phyloP scores from a whole-genome alignment of 164 flowering plant species.

The Kingdonia uniflora region DNA sequence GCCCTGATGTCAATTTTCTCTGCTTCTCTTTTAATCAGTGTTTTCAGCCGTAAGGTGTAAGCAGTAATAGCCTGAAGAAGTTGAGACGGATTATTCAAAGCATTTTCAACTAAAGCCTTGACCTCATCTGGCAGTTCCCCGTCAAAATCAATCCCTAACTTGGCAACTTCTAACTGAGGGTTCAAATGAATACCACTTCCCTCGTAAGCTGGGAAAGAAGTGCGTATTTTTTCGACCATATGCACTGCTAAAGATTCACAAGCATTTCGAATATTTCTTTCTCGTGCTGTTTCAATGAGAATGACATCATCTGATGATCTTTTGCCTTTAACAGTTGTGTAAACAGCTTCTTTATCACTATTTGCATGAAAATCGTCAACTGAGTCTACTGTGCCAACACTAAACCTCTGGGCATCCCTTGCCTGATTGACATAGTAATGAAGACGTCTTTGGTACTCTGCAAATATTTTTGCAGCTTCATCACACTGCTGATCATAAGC shows the following conservation, averaged over 20 bases:
- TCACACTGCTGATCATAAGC: conserved; percentile 90
- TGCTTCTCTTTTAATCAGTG: conserved; percentile 60
- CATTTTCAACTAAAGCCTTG: conserved; percentile 39
- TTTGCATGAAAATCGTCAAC: conserved; percentile 31
- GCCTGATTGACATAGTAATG: conserved; percentile 74
- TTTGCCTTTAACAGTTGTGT: conserved; percentile 68
- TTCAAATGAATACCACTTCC: conserved; percentile 71
- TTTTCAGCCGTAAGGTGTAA: conserved; percentile 62
- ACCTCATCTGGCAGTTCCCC: conserved; percentile 81
- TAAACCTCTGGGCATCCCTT: conserved; percentile 66
- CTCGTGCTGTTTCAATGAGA: conserved; percentile 73
- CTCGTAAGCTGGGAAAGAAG: conserved; percentile 85
- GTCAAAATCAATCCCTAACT: conserved; percentile 78
- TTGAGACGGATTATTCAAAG: conserved; percentile 63
- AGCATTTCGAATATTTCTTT: conserved; percentile 72
- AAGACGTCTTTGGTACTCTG: conserved; percentile 85
- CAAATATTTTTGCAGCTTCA: conserved; percentile 92
- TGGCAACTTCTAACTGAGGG: conserved; percentile 70
- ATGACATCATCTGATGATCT: conserved; percentile 73
- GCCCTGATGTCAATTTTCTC: conserved; percentile 89
- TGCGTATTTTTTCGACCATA: conserved; percentile 57
- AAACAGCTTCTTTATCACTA: conserved; percentile 62
- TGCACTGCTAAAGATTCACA: conserved; percentile 72
- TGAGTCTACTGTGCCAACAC: conserved; percentile 38
- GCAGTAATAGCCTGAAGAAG: conserved; percentile 76